Evolutionary conservation across 2,329 filamentous ascomycete species (phyloP), one percentile per base, ranked within the genome.

Genomic region (Exophiala xenobiotica): DNA sequence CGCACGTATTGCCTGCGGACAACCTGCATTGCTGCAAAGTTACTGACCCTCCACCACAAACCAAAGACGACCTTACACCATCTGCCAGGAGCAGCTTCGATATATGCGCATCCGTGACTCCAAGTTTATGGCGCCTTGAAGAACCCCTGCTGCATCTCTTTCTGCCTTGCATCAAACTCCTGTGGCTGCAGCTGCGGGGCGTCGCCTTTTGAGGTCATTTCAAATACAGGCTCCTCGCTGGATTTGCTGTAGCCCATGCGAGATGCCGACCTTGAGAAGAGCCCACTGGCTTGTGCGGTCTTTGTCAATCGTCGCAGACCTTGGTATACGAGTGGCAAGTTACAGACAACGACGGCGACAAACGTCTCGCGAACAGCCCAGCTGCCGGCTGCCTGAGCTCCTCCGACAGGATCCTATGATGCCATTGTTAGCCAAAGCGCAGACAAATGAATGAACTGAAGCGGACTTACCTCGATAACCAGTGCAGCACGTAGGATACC

Each of bases 401-500:
- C 70, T 43, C 69, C 65, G 42, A 66, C 59, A 24, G 67, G 69
- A 43, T 67, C 65, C 67, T 68, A 22, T 11, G n/a, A 14, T 7
- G 8, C n/a, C 12, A 9, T 5, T 35, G 12, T 35, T 14, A 35
- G 31, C 31, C n/a, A 4, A 6, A 6, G 26, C 26, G 7, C 29
- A 7, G 11, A 33, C 29, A 9, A 12, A 33, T 33, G 29, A 12
- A 14, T 4, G 26, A 9, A 18, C 12, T n/a, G 20, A 14, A 16
- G 18, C 14, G 5, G n/a, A 46, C 59, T 46, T 56, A 71, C 70
- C 2, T 67, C 73, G 22, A 79, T 50, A 40, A 81, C 79, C 5
- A 78, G 64, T 3, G 78, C 71, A 46, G 75, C 78, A 35, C 80
- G 77, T 6, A 83, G 65, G 49, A 81, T 74, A 3, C 76, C 78